Conservation (phyloP, 805 yeast genomes). For the Lipomyces sp. region DNA sequence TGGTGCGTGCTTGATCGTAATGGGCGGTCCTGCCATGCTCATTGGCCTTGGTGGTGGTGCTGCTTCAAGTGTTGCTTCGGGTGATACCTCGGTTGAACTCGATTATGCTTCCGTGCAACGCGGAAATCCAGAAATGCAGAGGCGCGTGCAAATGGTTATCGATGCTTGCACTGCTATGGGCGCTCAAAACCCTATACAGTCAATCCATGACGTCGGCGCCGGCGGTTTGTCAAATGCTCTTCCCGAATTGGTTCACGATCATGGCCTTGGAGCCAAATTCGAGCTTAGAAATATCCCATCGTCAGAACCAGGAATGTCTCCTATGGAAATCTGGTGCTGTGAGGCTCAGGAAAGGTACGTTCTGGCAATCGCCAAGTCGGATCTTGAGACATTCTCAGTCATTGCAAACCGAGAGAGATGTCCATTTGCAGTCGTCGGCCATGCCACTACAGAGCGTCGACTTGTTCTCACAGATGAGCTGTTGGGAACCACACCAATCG, state of each 20-base stretch:
- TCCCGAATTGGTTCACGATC: slow-evolving; percentile 97
- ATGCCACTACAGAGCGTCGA: slow-evolving; percentile 85
- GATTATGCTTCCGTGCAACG: slow-evolving; percentile 99
- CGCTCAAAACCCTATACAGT: slow-evolving; percentile 77
- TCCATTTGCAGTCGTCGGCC: slow-evolving; percentile 93
- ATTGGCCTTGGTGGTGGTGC: slow-evolving; percentile 99
- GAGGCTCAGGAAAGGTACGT: slow-evolving; percentile 99
- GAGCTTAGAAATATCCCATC: slow-evolving; percentile 89
- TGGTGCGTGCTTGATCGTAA: slow-evolving; percentile 86
- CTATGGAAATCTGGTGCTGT: slow-evolving; percentile 99
- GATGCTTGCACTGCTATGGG: slow-evolving; percentile 91
- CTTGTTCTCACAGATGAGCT: slow-evolving; percentile 79
- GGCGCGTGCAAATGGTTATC: slow-evolving; percentile 98
- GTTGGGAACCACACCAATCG: slow-evolving; percentile 85
- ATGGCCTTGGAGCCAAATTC: slow-evolving; percentile 90
- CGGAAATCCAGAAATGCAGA: slow-evolving; percentile 99
- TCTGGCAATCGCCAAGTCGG: slow-evolving; percentile 82
- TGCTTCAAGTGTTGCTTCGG: slow-evolving; percentile 94
- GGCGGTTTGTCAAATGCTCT: slow-evolving; percentile 98
- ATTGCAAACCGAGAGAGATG: slow-evolving; percentile 96
- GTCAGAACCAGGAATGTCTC: slow-evolving; percentile 97
- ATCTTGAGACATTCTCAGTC: slow-evolving; percentile 69
- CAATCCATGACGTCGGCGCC: slow-evolving; percentile 98
- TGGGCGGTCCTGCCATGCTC: slow-evolving; percentile 97
- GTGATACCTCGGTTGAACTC: slow-evolving; percentile 92